Conservation (phyloP, 352 stramenopile species). For the Phytophthora niederhauseri region DNA sequence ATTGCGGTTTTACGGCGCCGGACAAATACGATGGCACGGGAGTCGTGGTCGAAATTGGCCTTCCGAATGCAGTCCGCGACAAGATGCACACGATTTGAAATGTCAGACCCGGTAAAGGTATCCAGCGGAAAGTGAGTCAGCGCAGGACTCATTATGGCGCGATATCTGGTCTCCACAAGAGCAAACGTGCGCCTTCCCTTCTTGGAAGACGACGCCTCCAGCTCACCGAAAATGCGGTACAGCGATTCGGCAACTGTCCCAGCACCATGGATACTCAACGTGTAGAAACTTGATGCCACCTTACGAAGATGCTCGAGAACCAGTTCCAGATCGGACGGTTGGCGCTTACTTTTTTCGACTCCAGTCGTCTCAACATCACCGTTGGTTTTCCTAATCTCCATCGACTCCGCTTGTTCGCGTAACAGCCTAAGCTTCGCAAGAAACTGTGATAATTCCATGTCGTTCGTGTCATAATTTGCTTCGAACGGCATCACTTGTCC, state of each 20-base stretch:
- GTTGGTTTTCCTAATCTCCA: slow-evolving; percentile 9
- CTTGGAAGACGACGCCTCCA: slow-evolving; percentile 28
- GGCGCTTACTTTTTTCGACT: slow-evolving; percentile 25
- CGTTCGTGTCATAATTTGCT: slow-evolving; percentile 55
- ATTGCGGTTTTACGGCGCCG: slow-evolving; percentile 69
- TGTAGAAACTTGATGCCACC: slow-evolving; percentile 58
- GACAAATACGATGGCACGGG: slow-evolving; percentile 83
- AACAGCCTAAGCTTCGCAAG: slow-evolving; percentile 48
- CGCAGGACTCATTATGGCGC: slow-evolving; percentile 35
- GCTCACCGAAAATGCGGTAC: slow-evolving; percentile 37
- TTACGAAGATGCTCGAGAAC: slow-evolving; percentile 52
- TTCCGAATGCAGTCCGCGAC: slow-evolving; percentile 54
- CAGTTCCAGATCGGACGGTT: slow-evolving; percentile 44
- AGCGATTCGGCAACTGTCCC: slow-evolving; percentile 43
- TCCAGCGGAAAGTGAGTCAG: slow-evolving; percentile 37
- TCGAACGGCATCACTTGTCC: slow-evolving; percentile 49
- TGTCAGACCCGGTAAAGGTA: slow-evolving; percentile 35
- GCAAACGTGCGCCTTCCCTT: slow-evolving; percentile 36
- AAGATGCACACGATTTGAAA: slow-evolving; percentile 62
- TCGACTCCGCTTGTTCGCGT: slow-evolving; percentile 25
- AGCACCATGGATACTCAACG: slow-evolving; percentile 54
- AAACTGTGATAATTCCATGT: slow-evolving; percentile 60
- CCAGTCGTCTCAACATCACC: slow-evolving; percentile 16
- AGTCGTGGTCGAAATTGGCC: slow-evolving; percentile 57
- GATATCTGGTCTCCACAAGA: slow-evolving; percentile 41